Conservation (phyloP, 108 stramenopile species). For the Mayamaea pseudoterrestris region DNA sequence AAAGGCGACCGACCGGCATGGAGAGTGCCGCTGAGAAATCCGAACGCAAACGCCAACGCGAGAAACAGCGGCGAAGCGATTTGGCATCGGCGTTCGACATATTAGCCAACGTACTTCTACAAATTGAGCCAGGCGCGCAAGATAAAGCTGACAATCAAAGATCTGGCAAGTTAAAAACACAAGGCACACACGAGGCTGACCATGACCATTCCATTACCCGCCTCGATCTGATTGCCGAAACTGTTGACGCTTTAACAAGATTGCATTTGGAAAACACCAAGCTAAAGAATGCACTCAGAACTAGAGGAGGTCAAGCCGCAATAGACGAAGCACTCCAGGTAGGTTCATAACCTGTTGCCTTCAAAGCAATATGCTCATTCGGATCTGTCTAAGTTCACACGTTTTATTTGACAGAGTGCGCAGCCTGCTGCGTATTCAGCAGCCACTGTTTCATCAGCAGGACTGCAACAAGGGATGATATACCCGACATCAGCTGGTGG, state of each 20-base stretch:
- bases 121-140: slow-evolving; percentile 38
- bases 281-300: slow-evolving; percentile 18
- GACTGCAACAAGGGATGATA: too few species aligned
- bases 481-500: too few species aligned
- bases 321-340: too few species aligned
- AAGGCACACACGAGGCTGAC: slow-evolving; percentile 9
- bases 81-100: slow-evolving; percentile 62
- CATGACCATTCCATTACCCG: slow-evolving; percentile 21
- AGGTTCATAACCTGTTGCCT: too few species aligned
- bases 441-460: too few species aligned
- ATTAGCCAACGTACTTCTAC: slow-evolving; percentile 44
- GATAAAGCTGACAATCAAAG: slow-evolving; percentile 13
- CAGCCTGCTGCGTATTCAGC: too few species aligned
- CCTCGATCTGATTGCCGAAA: slow-evolving; percentile 26
- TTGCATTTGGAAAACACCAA: slow-evolving; percentile 34
- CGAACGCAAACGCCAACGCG: slow-evolving; percentile 70
- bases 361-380: too few species aligned
- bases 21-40: too few species aligned
- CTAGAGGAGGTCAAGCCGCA: too few species aligned
- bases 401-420: too few species aligned
- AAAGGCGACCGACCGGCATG: too few species aligned
- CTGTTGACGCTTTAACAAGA: slow-evolving; percentile 18
- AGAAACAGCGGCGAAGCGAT: slow-evolving; percentile 67
- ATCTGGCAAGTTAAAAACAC: slow-evolving; percentile 12
- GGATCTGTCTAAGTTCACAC: too few species aligned